phyloP scores from a whole-genome alignment of 129 eudicot genomes.

The Logfia minima region DNA sequence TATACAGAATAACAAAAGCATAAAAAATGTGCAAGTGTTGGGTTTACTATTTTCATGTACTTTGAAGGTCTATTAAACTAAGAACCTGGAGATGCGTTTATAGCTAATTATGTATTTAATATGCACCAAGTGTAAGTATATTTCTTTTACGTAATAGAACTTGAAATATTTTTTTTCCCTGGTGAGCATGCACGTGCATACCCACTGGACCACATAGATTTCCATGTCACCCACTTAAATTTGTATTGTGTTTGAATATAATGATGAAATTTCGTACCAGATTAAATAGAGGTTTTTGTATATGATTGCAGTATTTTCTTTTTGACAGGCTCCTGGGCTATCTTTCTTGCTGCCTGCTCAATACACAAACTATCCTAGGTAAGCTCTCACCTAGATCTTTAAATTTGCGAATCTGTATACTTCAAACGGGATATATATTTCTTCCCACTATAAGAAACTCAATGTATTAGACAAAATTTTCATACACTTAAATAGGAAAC shows the following conservation, averaged over 20 bases:
- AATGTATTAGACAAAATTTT: neutral
- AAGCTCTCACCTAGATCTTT: constrained; percentile 14
- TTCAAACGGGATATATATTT: constrained; percentile 1
- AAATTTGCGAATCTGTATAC: neutral
- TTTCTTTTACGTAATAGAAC: neutral
- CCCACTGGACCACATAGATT: neutral
- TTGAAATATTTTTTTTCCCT: neutral
- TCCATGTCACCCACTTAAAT: neutral
- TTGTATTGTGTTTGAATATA: neutral
- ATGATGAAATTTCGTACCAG: neutral
- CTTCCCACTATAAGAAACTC: neutral
- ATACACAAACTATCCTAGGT: constrained; percentile 80
- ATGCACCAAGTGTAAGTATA: neutral
- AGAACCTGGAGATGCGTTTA: neutral
- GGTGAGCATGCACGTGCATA: neutral
- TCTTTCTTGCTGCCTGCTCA: constrained; percentile 91
- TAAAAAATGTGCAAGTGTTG: neutral
- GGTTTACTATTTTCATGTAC: neutral
- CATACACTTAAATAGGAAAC: neutral
- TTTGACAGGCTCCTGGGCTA: constrained; percentile 95
- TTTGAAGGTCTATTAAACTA: no score
- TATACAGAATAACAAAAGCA: neutral
- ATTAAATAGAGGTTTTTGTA: neutral
- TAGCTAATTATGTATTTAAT: neutral
- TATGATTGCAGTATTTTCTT: constrained; percentile 36